A percentile compares a stretch with the other conserved stretches of the same genome.
These are phyloP conservation scores for Apiospora koreana DNA, from an alignment of 2,329 filamentous ascomycete genomes.

Conservation along the genomic window DNA sequence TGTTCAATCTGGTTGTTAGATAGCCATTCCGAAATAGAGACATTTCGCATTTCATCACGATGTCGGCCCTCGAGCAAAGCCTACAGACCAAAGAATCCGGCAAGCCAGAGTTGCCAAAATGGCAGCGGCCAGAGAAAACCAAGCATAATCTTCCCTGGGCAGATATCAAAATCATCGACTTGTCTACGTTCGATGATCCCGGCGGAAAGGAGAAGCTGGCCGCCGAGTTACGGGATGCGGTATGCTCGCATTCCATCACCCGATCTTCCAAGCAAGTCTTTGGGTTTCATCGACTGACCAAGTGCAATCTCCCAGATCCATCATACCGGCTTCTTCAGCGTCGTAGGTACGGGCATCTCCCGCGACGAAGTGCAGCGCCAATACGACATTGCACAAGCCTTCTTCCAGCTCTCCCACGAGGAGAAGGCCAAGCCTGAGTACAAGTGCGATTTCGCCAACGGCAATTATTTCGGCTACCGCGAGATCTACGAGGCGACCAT, in stretches of 20 bases:
- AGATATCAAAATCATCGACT: conserved; percentile 54
- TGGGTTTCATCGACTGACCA: not conserved
- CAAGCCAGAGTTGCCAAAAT: conserved; percentile 20
- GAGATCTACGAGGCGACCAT: conserved; percentile 37
- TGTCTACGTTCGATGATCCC: conserved; percentile 47
- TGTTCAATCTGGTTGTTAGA: not conserved
- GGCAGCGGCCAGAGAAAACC: conserved; percentile 32
- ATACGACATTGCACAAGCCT: conserved; percentile 43
- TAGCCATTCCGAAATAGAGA: not conserved
- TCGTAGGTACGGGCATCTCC: conserved; percentile 54
- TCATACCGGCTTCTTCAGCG: conserved; percentile 51
- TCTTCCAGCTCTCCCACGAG: conserved; percentile 50
- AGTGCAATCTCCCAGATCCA: conserved; percentile 21
- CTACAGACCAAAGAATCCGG: rapidly evolving
- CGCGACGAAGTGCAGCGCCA: conserved; percentile 54
- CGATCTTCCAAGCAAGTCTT: not conserved
- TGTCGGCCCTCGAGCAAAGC: not conserved
- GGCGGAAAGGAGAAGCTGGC: conserved; percentile 53
- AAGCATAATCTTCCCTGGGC: conserved; percentile 42
- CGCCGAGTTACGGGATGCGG: conserved; percentile 52
- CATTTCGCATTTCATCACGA: not conserved
- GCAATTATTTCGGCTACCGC: conserved; percentile 51
- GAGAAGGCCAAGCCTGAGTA: conserved; percentile 50
- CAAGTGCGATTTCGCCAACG: conserved; percentile 42
- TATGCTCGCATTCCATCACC: conserved; percentile 20